phyloP scores from a whole-genome alignment of 305 asterid species.

The Fraxinus sp. region DNA sequence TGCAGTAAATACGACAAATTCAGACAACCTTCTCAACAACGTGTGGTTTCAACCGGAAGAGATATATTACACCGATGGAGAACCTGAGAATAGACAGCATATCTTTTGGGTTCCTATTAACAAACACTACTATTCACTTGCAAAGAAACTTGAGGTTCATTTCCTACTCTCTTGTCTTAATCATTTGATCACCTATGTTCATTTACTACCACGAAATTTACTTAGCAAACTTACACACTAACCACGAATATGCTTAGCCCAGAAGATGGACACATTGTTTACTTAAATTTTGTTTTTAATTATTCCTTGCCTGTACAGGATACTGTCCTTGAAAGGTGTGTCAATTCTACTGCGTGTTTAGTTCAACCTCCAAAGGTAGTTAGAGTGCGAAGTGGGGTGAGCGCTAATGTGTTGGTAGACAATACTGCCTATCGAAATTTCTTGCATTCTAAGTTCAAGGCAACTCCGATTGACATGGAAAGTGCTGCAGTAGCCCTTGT shows the following conservation, averaged over 20 bases:
- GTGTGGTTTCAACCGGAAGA: slow-evolving; percentile 60
- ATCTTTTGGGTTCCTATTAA: slow-evolving; percentile 51
- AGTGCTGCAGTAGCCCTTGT: slow-evolving; percentile 55
- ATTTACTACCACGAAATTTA: no score
- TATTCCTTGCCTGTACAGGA: slow-evolving; percentile 21
- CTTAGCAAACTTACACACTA: no score
- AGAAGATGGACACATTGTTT: neutral
- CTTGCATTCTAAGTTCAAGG: slow-evolving; percentile 26
- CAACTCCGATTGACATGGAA: slow-evolving; percentile 58
- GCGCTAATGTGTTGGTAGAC: slow-evolving; percentile 42
- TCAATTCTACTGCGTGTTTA: slow-evolving; percentile 46
- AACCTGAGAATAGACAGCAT: slow-evolving; percentile 48
- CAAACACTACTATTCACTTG: slow-evolving; percentile 22
- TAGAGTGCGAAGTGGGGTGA: slow-evolving; percentile 32
- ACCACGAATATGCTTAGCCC: no score
- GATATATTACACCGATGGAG: slow-evolving; percentile 42
- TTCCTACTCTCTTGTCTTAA: no score
- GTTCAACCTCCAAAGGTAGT: slow-evolving; percentile 32
- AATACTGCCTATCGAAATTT: slow-evolving; percentile 43
- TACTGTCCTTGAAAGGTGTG: slow-evolving; percentile 28
- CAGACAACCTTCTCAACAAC: slow-evolving; percentile 43
- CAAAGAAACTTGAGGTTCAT: slow-evolving; percentile 34
- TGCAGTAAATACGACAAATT: slow-evolving; percentile 16
- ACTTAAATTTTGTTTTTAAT: neutral
- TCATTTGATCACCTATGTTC: no score